Base-by-base conservation (phyloP, 495 filamentous ascomycete species). In the Sabuloglossum arenarium region DNA sequence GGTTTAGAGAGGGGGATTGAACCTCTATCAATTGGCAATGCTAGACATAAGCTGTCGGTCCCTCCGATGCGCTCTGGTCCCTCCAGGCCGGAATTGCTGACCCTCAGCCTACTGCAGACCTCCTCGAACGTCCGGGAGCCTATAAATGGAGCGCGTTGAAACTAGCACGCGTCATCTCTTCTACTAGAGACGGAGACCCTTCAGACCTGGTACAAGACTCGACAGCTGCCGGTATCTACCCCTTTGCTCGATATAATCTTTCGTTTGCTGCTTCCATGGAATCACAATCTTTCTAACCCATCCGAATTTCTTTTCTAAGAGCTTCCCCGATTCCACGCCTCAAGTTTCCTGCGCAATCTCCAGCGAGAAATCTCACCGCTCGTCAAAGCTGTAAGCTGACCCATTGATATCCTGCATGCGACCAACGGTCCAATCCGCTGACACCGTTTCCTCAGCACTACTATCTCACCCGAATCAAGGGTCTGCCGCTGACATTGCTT, bases 1-100 rank as follows among this genome's bases (percentile, higher is more conserved):
- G 39, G 24, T n/a, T 11, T 23, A 56, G 86, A 73, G 85, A 23
- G 74, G 79, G 53, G 87, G 87, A 0, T 69, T 93, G 23, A 81
- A 76, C 0, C 67, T 94, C 16, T 85, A 83, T 59, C 84, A 88
- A 63, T 70, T 90, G 3, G 86, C 84, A 50, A 88, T 86, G 74
- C 80, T 81, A 16, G 87, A 93, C 61, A 67, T 86, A 14, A 82
- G 84, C 58, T 72, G 86, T 63, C 21, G 51, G 55, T 47, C 23
- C 14, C 21, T 16, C 47, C 25, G 28, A 19, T 2, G 2, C 2
- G 10, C 54, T n/a, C 9, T 51, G 14, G 0, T 10, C 5, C 23
- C 55, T n/a, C 21, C 53, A 16, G 31, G 23, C 14, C 11, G 16
- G 9, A 14, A 55, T n/a, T 3, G 12, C 55, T 47, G 21, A 56